Conservation (phyloP, 2,329 filamentous ascomycete genomes). For the Elsinoe ampelina region DNA sequence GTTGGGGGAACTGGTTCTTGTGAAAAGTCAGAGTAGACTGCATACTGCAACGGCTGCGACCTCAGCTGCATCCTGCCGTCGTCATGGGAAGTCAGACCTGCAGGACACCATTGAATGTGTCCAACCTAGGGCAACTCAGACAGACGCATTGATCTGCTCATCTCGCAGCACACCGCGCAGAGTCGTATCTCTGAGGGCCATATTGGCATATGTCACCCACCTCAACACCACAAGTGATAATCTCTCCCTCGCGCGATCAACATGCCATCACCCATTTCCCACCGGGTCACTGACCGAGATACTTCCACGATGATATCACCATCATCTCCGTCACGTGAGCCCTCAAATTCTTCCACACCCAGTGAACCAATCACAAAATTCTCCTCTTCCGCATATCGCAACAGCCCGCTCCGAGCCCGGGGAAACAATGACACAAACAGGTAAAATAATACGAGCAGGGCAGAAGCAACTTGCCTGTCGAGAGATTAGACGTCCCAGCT, state of each 20-base stretch:
- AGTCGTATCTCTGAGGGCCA: neutral
- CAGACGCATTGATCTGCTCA: neutral
- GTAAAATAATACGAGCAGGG: neutral
- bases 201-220: no score
- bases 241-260: no score
- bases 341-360: neutral
- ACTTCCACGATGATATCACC: neutral
- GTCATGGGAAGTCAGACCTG: neutral
- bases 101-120: neutral
- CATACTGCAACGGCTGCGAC: neutral
- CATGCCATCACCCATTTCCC: neutral
- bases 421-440: neutral
- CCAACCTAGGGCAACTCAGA: neutral
- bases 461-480: neutral
- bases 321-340: neutral
- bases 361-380: neutral
- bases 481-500: neutral
- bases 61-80: neutral
- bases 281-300: neutral
- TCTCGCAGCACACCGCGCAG: neutral
- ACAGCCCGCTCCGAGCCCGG: neutral
- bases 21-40: neutral
- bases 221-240: no score
- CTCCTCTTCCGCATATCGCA: neutral
- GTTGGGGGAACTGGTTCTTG: neutral